These are phyloP conservation scores for Casaregolazyma lundiana DNA, from an alignment of 1,139 yeast species.

Conservation along the genomic window DNA sequence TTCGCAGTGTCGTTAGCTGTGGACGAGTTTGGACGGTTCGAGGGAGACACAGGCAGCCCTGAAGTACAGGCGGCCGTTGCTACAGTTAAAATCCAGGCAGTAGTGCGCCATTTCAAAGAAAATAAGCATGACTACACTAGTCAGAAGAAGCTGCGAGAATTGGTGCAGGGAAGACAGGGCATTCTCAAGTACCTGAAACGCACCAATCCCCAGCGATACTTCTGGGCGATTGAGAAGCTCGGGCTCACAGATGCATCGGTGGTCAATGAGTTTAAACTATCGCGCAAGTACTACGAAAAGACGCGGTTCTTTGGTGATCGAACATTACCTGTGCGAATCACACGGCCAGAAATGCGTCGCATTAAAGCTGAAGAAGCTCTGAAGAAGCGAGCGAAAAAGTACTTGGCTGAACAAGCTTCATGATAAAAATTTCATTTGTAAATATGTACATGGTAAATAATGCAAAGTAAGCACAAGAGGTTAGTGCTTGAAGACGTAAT, in stretches of 20 bases:
- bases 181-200: constrained; percentile 75
- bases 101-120: constrained; percentile 69
- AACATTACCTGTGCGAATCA: constrained; percentile 30
- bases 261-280: constrained; percentile 76
- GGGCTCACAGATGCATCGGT: constrained; percentile 83
- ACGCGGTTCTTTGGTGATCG: constrained; percentile 71
- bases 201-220: constrained; percentile 75
- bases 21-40: constrained; percentile 72
- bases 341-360: constrained; percentile 29
- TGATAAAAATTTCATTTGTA: background rate
- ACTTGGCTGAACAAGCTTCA: constrained; percentile 13
- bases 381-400: constrained; percentile 29
- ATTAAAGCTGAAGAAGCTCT: constrained; percentile 25
- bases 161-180: constrained; percentile 86
- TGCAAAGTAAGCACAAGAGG: no score
- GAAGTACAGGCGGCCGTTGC: constrained; percentile 93
- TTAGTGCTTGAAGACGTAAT: no score
- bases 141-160: constrained; percentile 65
- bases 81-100: constrained; percentile 74
- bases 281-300: constrained; percentile 77
- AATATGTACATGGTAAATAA: background rate
- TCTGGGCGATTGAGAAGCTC: constrained; percentile 77
- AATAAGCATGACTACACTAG: constrained; percentile 70
- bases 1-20: constrained; percentile 63
- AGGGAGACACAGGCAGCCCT: constrained; percentile 91